These are phyloP conservation scores for Athelia sp. DNA, from an alignment of 1,284 basidiomycete genomes.

Conservation along the genomic window DNA sequence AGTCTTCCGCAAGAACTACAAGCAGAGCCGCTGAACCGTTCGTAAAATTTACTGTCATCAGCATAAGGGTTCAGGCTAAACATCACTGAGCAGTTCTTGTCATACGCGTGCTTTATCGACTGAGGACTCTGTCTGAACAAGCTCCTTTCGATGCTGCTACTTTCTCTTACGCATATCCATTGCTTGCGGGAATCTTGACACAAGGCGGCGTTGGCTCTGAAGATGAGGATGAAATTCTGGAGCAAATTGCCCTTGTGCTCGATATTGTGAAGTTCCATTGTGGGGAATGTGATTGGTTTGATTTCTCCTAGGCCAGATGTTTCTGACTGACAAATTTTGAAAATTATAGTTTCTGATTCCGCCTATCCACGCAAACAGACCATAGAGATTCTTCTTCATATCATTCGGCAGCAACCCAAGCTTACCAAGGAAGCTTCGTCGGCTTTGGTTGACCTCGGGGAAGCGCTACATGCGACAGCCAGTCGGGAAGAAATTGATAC, in stretches of 20 bases:
- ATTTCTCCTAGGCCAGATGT: slow-evolving; percentile 1
- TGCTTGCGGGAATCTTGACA: slow-evolving; percentile 69
- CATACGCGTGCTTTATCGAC: slow-evolving; percentile 82
- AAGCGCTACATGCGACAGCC: slow-evolving; percentile 72
- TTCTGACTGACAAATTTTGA: not conserved
- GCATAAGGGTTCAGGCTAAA: slow-evolving; percentile 2
- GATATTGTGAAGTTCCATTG: slow-evolving; percentile 87
- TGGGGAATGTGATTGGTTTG: slow-evolving; percentile 63
- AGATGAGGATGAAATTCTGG: slow-evolving; percentile 78
- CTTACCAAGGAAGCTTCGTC: slow-evolving; percentile 86
- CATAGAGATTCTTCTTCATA: slow-evolving; percentile 70
- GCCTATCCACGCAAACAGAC: slow-evolving; percentile 72
- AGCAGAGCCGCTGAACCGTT: slow-evolving; percentile 68
- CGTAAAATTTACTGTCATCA: not conserved
- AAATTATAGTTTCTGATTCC: slow-evolving; percentile 50
- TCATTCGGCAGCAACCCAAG: slow-evolving; percentile 77
- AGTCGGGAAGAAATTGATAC: slow-evolving; percentile 59
- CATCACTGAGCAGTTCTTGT: slow-evolving; percentile 52
- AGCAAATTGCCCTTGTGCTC: slow-evolving; percentile 84
- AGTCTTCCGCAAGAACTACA: slow-evolving; percentile 72
- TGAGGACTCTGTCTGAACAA: slow-evolving; percentile 82
- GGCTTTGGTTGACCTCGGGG: slow-evolving; percentile 79
- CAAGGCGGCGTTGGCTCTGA: slow-evolving; percentile 66
- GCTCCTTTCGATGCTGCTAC: slow-evolving; percentile 81
- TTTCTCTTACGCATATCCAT: slow-evolving; percentile 78